A percentile compares a stretch with the other conserved stretches of the same genome.
These are phyloP conservation scores for Penstemon newberryi DNA, from an alignment of 257 asterid genomes.

Conservation along the genomic window DNA sequence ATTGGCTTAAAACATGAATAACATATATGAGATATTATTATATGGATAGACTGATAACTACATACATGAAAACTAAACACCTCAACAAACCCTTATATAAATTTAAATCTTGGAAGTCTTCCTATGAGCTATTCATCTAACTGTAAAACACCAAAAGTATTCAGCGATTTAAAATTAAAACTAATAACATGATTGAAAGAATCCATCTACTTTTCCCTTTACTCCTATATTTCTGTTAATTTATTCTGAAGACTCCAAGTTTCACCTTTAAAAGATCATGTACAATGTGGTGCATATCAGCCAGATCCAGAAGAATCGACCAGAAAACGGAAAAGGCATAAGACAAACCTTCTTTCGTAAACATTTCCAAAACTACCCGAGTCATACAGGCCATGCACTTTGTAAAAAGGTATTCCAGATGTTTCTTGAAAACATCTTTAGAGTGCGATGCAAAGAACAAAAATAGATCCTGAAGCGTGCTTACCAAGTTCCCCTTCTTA, in stretches of 20 bases:
- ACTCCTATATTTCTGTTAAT: constrained; percentile 17
- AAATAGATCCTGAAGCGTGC: constrained; percentile 63
- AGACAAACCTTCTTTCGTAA: constrained; percentile 71
- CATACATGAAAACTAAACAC: not conserved
- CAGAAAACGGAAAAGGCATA: constrained; percentile 2
- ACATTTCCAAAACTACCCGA: constrained; percentile 52
- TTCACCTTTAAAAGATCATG: constrained; percentile 14
- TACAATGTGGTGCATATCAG: constrained; percentile 10
- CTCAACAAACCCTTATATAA: not conserved
- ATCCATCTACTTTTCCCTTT: not conserved
- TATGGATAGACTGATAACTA: not conserved
- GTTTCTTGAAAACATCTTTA: constrained; percentile 52
- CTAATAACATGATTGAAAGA: not conserved
- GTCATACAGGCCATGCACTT: constrained; percentile 50
- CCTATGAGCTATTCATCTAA: not conserved
- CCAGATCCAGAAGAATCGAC: constrained; percentile 21
- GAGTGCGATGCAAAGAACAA: constrained; percentile 61
- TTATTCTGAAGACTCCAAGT: not conserved
- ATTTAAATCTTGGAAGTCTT: not conserved
- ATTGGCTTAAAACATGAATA: not conserved
- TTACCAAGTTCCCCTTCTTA: constrained; percentile 50
- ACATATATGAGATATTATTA: not conserved
- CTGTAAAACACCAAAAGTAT: constrained; percentile 11
- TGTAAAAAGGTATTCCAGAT: constrained; percentile 49
- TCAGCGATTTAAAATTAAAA: constrained; percentile 12